Conservation (phyloP, 2,329 filamentous ascomycete genomes). For the Colletotrichum sansevieriae region DNA sequence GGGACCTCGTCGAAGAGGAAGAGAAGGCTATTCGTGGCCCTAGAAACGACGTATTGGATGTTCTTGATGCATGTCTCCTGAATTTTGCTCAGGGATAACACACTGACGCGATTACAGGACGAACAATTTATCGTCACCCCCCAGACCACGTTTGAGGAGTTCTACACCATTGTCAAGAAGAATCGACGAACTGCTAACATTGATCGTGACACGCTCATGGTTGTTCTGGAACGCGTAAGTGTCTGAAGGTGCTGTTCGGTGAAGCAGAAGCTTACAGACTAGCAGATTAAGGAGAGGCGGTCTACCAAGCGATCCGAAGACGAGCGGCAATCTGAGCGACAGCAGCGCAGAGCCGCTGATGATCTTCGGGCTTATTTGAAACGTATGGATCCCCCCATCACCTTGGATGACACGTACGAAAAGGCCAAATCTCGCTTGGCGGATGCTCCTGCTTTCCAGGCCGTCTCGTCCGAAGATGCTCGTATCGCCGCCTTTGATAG, state of each 20-base stretch:
- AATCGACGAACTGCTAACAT: slow-evolving; percentile 91
- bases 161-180: slow-evolving; percentile 83
- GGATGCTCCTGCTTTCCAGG: slow-evolving; percentile 86
- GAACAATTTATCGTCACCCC: slow-evolving; percentile 91
- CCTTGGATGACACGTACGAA: slow-evolving; percentile 86
- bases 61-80: slow-evolving; percentile 78
- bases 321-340: slow-evolving; percentile 85
- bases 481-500: slow-evolving; percentile 91
- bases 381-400: slow-evolving; percentile 87
- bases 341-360: slow-evolving; percentile 87
- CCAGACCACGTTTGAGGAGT: slow-evolving; percentile 90
- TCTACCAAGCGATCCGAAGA: slow-evolving; percentile 81
- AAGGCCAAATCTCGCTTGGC: slow-evolving; percentile 84
- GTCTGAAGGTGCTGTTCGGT: background rate
- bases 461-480: slow-evolving; percentile 84
- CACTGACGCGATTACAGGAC: slow-evolving; percentile 71
- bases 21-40: slow-evolving; percentile 86
- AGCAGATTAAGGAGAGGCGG: slow-evolving; percentile 85
- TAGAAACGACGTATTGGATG: slow-evolving; percentile 87
- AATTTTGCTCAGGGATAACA: slow-evolving; percentile 36
- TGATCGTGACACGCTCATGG: slow-evolving; percentile 80
- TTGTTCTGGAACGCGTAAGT: slow-evolving; percentile 86
- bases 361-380: slow-evolving; percentile 88
- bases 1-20: slow-evolving; percentile 95
- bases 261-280: background rate